Conservation (phyloP, 768 basidiomycete genomes). For the Termitomyces sp. region DNA sequence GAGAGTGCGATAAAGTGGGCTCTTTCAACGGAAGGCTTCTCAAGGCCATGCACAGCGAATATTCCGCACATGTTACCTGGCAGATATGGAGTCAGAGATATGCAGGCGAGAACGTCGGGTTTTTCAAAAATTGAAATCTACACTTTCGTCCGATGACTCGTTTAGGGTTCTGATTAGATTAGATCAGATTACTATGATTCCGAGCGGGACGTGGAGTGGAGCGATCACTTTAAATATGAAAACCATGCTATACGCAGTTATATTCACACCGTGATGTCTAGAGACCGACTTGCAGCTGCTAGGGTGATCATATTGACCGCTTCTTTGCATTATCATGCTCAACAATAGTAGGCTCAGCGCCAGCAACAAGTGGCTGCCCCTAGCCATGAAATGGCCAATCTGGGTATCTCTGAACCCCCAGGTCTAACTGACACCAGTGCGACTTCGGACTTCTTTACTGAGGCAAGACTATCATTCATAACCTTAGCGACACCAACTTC, state of each 20-base stretch:
- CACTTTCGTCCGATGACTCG: slow-evolving; percentile 21
- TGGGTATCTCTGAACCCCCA: slow-evolving; percentile 20
- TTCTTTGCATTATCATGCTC: not conserved
- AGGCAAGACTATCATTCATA: slow-evolving; percentile 24
- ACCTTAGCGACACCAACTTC: not conserved
- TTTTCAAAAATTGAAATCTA: slow-evolving; percentile 12
- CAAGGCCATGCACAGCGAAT: slow-evolving; percentile 77
- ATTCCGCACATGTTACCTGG: slow-evolving; percentile 82
- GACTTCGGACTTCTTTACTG: slow-evolving; percentile 32
- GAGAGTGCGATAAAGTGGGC: slow-evolving; percentile 80
- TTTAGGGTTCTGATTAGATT: slow-evolving; percentile 20
- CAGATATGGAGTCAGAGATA: slow-evolving; percentile 12
- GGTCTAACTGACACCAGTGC: slow-evolving; percentile 13
- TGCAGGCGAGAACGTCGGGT: slow-evolving; percentile 9
- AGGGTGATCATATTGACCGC: slow-evolving; percentile 25
- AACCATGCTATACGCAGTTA: slow-evolving; percentile 5
- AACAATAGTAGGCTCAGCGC: slow-evolving; percentile 30
- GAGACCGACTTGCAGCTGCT: slow-evolving; percentile 38
- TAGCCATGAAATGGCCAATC: slow-evolving; percentile 30
- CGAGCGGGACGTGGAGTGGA: not conserved
- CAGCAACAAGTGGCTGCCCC: slow-evolving; percentile 23
- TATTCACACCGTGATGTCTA: slow-evolving; percentile 25
- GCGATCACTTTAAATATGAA: not conserved
- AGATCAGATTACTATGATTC: slow-evolving; percentile 1
- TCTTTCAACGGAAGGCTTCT: slow-evolving; percentile 68